Conservation (phyloP, 2,329 filamentous ascomycete species). For the Pseudocercospora crystallina region DNA sequence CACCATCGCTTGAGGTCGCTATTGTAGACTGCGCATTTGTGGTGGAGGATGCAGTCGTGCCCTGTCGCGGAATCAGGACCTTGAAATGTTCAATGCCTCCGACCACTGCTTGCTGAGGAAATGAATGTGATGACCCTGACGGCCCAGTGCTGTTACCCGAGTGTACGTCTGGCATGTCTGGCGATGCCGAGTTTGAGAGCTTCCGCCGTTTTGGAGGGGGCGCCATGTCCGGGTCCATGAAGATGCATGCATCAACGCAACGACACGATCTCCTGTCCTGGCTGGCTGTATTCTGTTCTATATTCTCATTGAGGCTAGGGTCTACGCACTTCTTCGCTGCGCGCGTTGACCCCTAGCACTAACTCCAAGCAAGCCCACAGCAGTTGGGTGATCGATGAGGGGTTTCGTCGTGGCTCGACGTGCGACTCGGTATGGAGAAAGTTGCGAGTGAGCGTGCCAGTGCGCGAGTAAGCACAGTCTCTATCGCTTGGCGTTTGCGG, state of each 20-base stretch:
- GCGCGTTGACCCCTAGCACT: too few species aligned
- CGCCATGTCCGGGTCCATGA: conserved; percentile 30
- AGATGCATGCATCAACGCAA: neutral
- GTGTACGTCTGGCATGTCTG: neutral
- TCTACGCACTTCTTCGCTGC: too few species aligned
- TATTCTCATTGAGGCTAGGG: too few species aligned
- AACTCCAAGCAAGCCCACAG: too few species aligned
- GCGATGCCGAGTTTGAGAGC: conserved; percentile 17
- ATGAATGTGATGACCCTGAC: neutral
- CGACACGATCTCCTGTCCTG: neutral
- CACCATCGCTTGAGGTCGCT: neutral
- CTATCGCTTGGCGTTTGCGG: too few species aligned
- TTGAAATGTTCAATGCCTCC: conserved; percentile 21
- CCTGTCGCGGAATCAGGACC: conserved; percentile 25
- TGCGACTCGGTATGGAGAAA: too few species aligned
- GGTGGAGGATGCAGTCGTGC: conserved; percentile 13
- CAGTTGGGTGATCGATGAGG: too few species aligned
- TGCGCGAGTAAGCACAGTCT: too few species aligned
- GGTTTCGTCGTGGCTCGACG: too few species aligned
- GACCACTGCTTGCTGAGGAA: conserved; percentile 7
- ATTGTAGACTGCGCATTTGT: neutral
- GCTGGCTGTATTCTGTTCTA: too few species aligned
- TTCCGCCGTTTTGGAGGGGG: conserved; percentile 31
- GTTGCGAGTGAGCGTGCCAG: too few species aligned
- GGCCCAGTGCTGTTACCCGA: conserved; percentile 19